phyloP scores from a whole-genome alignment of 257 asterid species.

The Solanum sejunctum region DNA sequence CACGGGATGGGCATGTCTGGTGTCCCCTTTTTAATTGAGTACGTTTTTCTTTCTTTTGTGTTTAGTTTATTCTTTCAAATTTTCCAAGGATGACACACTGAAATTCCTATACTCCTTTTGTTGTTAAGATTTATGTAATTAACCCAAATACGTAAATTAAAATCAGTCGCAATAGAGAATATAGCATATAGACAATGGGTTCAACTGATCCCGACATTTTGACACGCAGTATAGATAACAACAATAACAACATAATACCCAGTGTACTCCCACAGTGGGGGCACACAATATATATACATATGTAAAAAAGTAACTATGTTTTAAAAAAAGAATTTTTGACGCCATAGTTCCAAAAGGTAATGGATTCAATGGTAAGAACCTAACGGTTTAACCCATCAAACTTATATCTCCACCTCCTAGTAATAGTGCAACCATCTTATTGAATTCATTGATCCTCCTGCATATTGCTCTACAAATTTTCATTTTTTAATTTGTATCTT shows the following conservation, averaged over 20 bases:
- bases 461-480: not conserved
- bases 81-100: not conserved
- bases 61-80: not conserved
- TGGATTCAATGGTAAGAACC: not conserved
- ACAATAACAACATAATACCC: too few species aligned
- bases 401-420: not conserved
- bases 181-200: not conserved
- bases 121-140: not conserved
- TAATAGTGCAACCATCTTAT: not conserved
- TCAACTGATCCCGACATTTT: not conserved
- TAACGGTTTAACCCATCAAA: not conserved
- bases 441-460: not conserved
- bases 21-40: not conserved
- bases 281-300: not conserved
- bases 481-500: not conserved
- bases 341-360: not conserved
- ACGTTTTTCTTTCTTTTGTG: not conserved
- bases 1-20: too few species aligned
- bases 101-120: not conserved
- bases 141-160: not conserved
- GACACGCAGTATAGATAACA: not conserved
- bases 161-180: not conserved
- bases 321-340: not conserved
- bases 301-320: not conserved
- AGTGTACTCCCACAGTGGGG: too few species aligned